Evolutionary conservation across 208 protist species (phyloP).

Genomic region (Leishmania mexicana): DNA sequence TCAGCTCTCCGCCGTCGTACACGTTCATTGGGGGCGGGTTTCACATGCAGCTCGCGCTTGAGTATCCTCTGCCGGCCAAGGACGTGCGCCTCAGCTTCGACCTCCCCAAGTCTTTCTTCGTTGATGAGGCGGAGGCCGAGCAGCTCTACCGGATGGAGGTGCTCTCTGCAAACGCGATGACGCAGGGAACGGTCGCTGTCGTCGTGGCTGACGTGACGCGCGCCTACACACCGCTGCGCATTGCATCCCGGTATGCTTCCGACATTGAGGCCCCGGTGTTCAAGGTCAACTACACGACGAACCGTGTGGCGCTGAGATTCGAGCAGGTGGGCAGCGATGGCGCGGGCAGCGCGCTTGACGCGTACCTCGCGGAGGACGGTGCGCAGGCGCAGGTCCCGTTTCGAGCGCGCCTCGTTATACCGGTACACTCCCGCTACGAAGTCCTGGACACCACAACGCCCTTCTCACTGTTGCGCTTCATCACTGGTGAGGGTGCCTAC

Average conservation of each 20-base stretch:
- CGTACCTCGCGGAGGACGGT: constrained; percentile 1
- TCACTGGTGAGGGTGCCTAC: constrained; percentile 40
- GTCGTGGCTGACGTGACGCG: constrained; percentile 34
- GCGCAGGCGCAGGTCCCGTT: neutral
- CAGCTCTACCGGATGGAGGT: constrained; percentile 55
- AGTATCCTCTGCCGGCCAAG: constrained; percentile 42
- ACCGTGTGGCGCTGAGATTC: constrained; percentile 44
- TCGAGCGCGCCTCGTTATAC: constrained; percentile 50
- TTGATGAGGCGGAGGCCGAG: constrained; percentile 69
- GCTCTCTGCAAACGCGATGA: neutral
- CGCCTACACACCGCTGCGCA: constrained; percentile 33
- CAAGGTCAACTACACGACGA: constrained; percentile 53
- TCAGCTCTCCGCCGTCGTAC: constrained; percentile 16
- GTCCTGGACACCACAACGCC: constrained; percentile 37
- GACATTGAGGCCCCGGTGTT: constrained; percentile 88
- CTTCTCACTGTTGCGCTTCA: constrained; percentile 49
- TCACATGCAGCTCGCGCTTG: constrained; percentile 78
- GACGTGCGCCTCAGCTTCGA: constrained; percentile 38
- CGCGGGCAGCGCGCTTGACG: constrained; percentile 9
- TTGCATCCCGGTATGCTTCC: constrained; percentile 56
- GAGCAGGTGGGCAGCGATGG: constrained; percentile 1
- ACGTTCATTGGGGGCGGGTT: constrained; percentile 60
- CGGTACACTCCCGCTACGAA: constrained; percentile 86
- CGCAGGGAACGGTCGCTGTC: constrained; percentile 4
- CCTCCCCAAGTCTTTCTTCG: constrained; percentile 67